Evolutionary conservation across 2,329 filamentous ascomycete genomes (phyloP), one percentile per base, ranked within the genome.

Genomic region (Pseudopithomyces chartarum): DNA sequence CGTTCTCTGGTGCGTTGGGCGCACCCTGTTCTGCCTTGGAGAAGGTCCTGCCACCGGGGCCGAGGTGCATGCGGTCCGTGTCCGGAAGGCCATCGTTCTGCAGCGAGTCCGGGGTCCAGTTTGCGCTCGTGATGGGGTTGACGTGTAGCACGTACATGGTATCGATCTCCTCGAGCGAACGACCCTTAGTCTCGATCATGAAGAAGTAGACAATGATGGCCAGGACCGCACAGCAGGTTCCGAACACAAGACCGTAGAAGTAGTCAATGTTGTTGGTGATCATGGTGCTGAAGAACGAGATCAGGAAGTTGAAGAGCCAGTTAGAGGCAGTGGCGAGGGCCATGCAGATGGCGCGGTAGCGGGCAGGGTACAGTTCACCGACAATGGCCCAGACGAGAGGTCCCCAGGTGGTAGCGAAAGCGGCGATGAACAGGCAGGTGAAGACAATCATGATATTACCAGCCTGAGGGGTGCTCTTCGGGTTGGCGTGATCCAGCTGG

Each of bases 151-250:
- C 78, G 62, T 92, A 92, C 81, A 86, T 84, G 58, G 84, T 82
- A 67, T 94, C 90, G 51, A 94, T 89, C 73, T 93, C 89, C 76
- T 94, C 90, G 1, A 94, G 81, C 0, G 86, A 88, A 7, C 89
- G 85, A 55, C 87, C 90, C 73, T 90, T 87, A 40, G 86, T 88
- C 73, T 93, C 90, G 46, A 90, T 86, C 62, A 92, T 85, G 74
- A 92, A 92, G 78, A 93, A 90, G 79, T 89, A 93, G 43, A 92
- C 88, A 32, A 92, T 73, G 0, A 87, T 62, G 1, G 85, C 84
- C 0, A 84, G 88, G 0, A 84, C 77, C 17, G 90, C 76, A 60
- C 90, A 89, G 70, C 87, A 91, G 0, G 81, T 87, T 0, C 88
- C 90, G 73, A 93, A 93, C 38, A 93, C 87, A 56, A 91, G 90